Evolutionary conservation across 129 eudicot genomes (phyloP).

Genomic region (Dittrichia graveolens): DNA sequence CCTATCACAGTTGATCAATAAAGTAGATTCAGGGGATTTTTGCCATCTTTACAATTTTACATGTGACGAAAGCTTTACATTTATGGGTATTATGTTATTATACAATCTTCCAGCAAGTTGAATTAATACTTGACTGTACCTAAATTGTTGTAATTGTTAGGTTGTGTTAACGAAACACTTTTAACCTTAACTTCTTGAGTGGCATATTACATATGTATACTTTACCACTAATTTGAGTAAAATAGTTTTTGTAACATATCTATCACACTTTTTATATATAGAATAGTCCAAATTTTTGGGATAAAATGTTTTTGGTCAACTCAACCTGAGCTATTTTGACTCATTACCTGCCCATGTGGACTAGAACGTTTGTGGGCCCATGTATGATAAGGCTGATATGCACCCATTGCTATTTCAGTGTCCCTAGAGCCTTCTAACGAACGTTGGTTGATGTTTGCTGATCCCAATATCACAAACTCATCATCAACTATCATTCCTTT

Average conservation of each 20-base stretch:
- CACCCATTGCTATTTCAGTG: slow-evolving; percentile 96
- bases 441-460: slow-evolving; percentile 95
- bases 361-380: slow-evolving; percentile 61
- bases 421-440: slow-evolving; percentile 94
- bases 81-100: no score
- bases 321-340: no score
- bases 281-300: neutral
- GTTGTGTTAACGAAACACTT: no score
- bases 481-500: slow-evolving; percentile 97
- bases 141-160: no score
- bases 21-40: no score
- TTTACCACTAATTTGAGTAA: neutral
- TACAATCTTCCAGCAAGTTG: no score
- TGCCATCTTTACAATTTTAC: no score
- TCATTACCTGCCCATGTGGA: slow-evolving; percentile 90
- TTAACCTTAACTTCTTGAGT: neutral
- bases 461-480: slow-evolving; percentile 81
- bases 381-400: slow-evolving; percentile 84
- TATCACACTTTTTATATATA: neutral
- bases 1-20: no score
- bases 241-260: neutral
- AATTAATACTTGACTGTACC: no score
- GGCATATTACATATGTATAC: neutral
- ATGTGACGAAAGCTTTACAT: no score
- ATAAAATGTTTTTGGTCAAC: neutral